These are phyloP conservation scores for Pterocarpus santalinus DNA, from an alignment of 306 rosid species.

Conservation along the genomic window DNA sequence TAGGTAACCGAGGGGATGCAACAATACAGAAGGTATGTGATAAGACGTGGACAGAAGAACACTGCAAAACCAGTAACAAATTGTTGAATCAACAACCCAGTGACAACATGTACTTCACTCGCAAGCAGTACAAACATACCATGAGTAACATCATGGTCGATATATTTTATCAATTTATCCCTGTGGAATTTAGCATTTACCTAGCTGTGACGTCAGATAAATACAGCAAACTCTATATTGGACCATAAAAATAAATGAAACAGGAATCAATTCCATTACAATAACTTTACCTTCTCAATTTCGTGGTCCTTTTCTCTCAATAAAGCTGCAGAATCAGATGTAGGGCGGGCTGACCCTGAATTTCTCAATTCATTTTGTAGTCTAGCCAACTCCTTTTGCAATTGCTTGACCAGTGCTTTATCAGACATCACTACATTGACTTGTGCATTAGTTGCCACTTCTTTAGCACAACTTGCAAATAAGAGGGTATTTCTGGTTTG, in stretches of 20 bases:
- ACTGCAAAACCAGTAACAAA: conserved; percentile 20
- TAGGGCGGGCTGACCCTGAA: conserved; percentile 54
- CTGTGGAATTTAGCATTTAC: conserved; percentile 2
- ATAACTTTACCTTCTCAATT: conserved; percentile 76
- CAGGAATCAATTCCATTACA: not conserved
- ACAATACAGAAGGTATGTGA: conserved; percentile 19
- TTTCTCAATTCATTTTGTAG: conserved; percentile 77
- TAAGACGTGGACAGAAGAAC: conserved; percentile 1
- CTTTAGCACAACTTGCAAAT: conserved; percentile 98
- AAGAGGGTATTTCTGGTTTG: conserved; percentile 97
- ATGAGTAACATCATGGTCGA: not conserved
- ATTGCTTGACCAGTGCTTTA: conserved; percentile 91
- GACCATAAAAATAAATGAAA: conserved; percentile 3
- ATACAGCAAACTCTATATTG: conserved; percentile 22
- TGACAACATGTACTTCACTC: not conserved
- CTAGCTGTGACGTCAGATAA: not conserved
- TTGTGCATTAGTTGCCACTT: conserved; percentile 88
- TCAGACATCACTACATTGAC: conserved; percentile 95
- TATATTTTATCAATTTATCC: conserved; percentile 29
- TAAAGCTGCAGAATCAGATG: conserved; percentile 62
- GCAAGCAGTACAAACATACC: conserved; percentile 7
- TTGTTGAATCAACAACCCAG: conserved; percentile 30
- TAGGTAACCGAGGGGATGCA: conserved; percentile 1
- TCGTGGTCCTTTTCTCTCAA: conserved; percentile 83
- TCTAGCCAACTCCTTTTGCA: conserved; percentile 88